Evolutionary conservation across 2,329 filamentous ascomycete species (phyloP).

Genomic region (Colletotrichum sp.): DNA sequence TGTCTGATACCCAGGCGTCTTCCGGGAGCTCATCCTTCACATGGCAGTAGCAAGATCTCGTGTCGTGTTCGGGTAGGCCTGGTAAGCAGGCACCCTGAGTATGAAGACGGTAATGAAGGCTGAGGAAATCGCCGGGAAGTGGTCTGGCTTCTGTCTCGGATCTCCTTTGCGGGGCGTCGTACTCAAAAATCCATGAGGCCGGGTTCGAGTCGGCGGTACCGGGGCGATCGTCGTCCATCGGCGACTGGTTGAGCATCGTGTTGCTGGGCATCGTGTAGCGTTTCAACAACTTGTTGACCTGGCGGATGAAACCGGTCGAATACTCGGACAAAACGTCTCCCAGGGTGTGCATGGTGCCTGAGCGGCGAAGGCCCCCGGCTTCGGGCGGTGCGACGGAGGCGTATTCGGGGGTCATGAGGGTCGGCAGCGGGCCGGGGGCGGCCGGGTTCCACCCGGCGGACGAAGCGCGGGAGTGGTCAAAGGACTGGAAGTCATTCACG

Average conservation of each 20-base stretch:
- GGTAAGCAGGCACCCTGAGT: slow-evolving; percentile 25
- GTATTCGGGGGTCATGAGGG: not conserved
- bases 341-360: slow-evolving; percentile 42
- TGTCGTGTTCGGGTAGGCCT: slow-evolving; percentile 26
- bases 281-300: slow-evolving; percentile 44
- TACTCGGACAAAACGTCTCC: slow-evolving; percentile 36
- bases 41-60: slow-evolving; percentile 33
- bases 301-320: slow-evolving; percentile 36
- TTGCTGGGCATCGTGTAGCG: slow-evolving; percentile 38
- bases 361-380: slow-evolving; percentile 33
- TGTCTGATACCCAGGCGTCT: slow-evolving; percentile 34
- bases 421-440: not conserved
- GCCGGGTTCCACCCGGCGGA: slow-evolving; percentile 3
- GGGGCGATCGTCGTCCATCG: slow-evolving; percentile 25
- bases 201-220: slow-evolving; percentile 15
- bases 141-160: slow-evolving; percentile 27
- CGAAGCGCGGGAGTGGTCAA: not conserved
- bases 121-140: slow-evolving; percentile 57
- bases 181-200: slow-evolving; percentile 34
- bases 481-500: not conserved
- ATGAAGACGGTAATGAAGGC: slow-evolving; percentile 27
- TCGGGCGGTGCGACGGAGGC: not conserved
- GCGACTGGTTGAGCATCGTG: slow-evolving; percentile 26
- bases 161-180: slow-evolving; percentile 25
- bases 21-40: slow-evolving; percentile 26